A percentile compares a stretch with the other conserved stretches of the same genome.
phyloP scores from a whole-genome alignment of 2,329 filamentous ascomycete genomes.

The Botryotinia convoluta region DNA sequence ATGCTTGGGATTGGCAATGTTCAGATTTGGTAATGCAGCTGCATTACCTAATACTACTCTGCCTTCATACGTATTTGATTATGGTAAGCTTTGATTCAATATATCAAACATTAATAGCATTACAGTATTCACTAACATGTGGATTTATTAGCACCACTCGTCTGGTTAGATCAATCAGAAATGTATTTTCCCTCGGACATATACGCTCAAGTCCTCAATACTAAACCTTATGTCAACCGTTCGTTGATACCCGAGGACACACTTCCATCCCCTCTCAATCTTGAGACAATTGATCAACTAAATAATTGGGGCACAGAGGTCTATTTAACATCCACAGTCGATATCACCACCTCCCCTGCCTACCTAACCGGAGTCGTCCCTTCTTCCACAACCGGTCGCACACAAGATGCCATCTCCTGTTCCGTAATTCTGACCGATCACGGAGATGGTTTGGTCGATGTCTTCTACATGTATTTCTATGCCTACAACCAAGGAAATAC shows the following conservation, averaged over 20 bases:
- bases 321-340: slow-evolving; percentile 49
- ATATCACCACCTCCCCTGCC: slow-evolving; percentile 45
- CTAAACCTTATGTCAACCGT: slow-evolving; percentile 46
- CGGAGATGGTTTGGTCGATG: slow-evolving; percentile 43
- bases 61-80: slow-evolving; percentile 45
- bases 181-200: slow-evolving; percentile 50
- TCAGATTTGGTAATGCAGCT: slow-evolving; percentile 1
- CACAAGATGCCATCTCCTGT: slow-evolving; percentile 47
- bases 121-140: slow-evolving; percentile 2
- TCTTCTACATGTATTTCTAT: slow-evolving; percentile 41
- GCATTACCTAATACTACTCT: slow-evolving; percentile 32
- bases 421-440: slow-evolving; percentile 58
- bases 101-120: neutral
- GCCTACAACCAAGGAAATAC: slow-evolving; percentile 39
- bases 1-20: slow-evolving; percentile 10
- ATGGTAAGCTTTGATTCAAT: slow-evolving; percentile 40
- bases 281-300: slow-evolving; percentile 48
- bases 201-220: slow-evolving; percentile 46
- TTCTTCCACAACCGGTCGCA: slow-evolving; percentile 47
- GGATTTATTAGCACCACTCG: slow-evolving; percentile 45
- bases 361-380: slow-evolving; percentile 55
- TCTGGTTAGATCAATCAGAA: slow-evolving; percentile 50
- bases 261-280: slow-evolving; percentile 42
- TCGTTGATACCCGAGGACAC: slow-evolving; percentile 39
- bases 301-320: slow-evolving; percentile 44